Base-by-base conservation (phyloP, 805 yeast genomes). In the Zygosaccharomyces pseudorouxii region DNA sequence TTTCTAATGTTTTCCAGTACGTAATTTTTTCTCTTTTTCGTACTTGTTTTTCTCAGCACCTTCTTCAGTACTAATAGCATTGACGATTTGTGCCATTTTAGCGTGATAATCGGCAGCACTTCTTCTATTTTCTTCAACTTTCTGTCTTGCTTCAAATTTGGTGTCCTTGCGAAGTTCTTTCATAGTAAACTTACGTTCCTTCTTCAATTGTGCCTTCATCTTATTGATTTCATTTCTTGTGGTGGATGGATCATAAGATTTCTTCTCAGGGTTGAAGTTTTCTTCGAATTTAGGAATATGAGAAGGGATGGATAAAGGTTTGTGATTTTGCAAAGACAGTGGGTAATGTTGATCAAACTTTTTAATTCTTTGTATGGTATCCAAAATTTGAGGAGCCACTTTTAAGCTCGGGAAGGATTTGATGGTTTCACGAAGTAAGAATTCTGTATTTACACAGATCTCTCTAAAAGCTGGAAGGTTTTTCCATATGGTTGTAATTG, bases 1-100 rank as follows among this genome's bases (percentile, higher is more conserved):
- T 64, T 68, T 56, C 14, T 14, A 33, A 16, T 33, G 16, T 33
- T 74, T 74, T 36, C 74, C 71, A 63, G 78, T 79, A 59, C 89
- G 78, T 52, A 73, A 71, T 64, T 77, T 81, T 74, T 80, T 86
- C 63, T 90, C 97, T 52, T 89, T 78, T 64, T 89, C 97, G 68
- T 92, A 92, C 58, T 82, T 83, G 66, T 93, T 90, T 76, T 88
- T 86, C 64, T 89, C 97, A 4, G 93, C 87, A 62, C 98, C 98
- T 74, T 92, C 97, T 59, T 85, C 89, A 4, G 97, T 89, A 54
- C 86, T 86, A 61, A 93, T 88, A 47, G 90, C 80, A 58, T 90
- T 86, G 64, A 85, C 82, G 64, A 93, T 84, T 56, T 78, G 79
- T 38, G 95, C 86, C 89, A 93, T 87, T 75, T 88, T 90, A 56